Conservation (phyloP, 192 early-diverging fungal genomes). For the Linnemannia elongata region DNA sequence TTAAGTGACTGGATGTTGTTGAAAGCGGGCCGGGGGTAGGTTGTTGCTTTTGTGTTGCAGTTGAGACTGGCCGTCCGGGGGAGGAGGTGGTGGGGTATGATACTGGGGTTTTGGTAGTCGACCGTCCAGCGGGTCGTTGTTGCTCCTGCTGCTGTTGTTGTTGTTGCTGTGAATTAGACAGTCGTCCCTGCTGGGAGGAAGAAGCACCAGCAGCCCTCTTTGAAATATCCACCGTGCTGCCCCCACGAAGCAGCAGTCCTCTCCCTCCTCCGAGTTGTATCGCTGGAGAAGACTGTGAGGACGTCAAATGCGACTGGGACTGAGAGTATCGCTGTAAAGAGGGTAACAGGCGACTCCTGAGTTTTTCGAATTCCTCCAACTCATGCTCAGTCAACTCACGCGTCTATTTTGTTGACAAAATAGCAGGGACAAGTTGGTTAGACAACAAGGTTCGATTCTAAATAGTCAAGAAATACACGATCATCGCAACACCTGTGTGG, state of each 20-base stretch:
- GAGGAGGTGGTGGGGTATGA: neutral
- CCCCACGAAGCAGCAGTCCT: neutral
- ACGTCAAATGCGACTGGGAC: neutral
- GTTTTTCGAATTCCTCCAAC: conserved; percentile 29
- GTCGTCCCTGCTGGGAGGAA: neutral
- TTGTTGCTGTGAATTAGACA: neutral
- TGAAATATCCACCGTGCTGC: neutral
- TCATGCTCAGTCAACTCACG: conserved; percentile 32
- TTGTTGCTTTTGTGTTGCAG: neutral
- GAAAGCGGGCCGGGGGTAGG: neutral
- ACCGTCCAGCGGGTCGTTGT: neutral
- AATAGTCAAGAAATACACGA: neutral
- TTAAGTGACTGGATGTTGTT: neutral
- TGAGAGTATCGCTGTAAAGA: conserved; percentile 31
- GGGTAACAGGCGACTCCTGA: conserved; percentile 26
- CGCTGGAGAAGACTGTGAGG: neutral
- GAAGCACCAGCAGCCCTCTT: neutral
- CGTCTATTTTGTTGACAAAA: conserved; percentile 9
- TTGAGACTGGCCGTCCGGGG: neutral
- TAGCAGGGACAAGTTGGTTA: neutral
- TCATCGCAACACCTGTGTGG: neutral
- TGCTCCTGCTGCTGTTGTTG: neutral
- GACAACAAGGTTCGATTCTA: neutral
- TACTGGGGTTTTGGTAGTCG: neutral
- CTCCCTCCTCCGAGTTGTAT: neutral